Evolutionary conservation across 768 basidiomycete species (phyloP), one percentile per base, ranked within the genome.

Genomic region (Favolaschia claudopus): DNA sequence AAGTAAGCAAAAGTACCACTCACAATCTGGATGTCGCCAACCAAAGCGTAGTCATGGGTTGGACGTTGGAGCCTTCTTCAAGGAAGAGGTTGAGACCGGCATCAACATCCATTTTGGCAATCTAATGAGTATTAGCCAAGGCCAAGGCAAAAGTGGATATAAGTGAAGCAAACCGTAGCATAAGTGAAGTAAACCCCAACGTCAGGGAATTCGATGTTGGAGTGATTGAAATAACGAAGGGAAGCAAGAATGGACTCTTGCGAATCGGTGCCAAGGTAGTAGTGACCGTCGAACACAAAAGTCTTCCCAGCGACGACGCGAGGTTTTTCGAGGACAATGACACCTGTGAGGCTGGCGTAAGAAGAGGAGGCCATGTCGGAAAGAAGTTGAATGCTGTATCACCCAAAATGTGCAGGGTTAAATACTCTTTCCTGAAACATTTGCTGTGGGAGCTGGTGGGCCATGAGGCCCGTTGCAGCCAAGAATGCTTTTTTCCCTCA

Each of bases 331-430:
- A 49, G 33, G 19, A 49, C 19, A n/a, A 25, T 24, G 47, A 49
- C 12, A 33, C 14, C 47, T 5, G 34, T n/a, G 15, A 49, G 5
- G 47, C 22, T 37, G 22, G 47, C 47, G 22, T 49, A 49, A 7
- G 47, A 49, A 25, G 47, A 49, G 20, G 47, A 49, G 28, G 33
- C 24, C 47, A 49, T 49, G 39, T n/a, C n/a, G n/a, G n/a, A n/a
- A n/a, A n/a, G n/a, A n/a, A n/a, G n/a, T n/a, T n/a, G n/a, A n/a
- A n/a, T n/a, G n/a, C n/a, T n/a, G n/a, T n/a, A n/a, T n/a, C n/a
- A n/a, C n/a, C n/a, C n/a, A n/a, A n/a, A n/a, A n/a, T n/a, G n/a
- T n/a, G n/a, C n/a, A n/a, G n/a, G n/a, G n/a, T n/a, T n/a, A n/a
- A n/a, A n/a, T n/a, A n/a, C n/a, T n/a, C n/a, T n/a, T n/a, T n/a